phyloP scores from a whole-genome alignment of 2,329 filamentous ascomycete genomes.

The Ambrosiella beaveri region DNA sequence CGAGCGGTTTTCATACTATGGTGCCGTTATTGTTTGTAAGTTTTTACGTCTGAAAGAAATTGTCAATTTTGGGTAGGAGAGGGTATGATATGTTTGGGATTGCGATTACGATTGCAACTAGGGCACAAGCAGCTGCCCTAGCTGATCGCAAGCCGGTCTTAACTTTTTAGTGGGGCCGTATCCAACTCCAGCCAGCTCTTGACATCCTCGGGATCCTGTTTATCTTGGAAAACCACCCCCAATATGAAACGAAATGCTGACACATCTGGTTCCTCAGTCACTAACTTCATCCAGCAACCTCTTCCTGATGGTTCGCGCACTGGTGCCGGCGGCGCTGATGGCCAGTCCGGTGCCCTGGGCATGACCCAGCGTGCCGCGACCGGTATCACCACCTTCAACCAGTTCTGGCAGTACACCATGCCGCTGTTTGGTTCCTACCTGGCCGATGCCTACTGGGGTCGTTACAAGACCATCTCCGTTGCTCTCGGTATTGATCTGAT shows the following conservation, averaged over 20 bases:
- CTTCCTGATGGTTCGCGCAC: slow-evolving; percentile 37
- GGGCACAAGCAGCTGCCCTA: no score
- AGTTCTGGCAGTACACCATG: slow-evolving; percentile 44
- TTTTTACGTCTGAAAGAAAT: slow-evolving; percentile 18
- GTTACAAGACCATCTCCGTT: slow-evolving; percentile 49
- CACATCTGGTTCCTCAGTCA: slow-evolving; percentile 20
- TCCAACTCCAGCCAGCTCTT: neutral
- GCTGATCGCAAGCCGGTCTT: neutral
- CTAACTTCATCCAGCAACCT: slow-evolving; percentile 46
- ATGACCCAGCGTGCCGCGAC: slow-evolving; percentile 37
- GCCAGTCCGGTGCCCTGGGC: slow-evolving; percentile 36
- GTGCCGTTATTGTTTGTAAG: slow-evolving; percentile 45
- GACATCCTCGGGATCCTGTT: neutral
- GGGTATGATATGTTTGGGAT: no score
- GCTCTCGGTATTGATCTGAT: slow-evolving; percentile 45
- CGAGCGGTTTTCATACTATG: slow-evolving; percentile 60
- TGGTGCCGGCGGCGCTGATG: slow-evolving; percentile 26
- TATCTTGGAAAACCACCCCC: neutral
- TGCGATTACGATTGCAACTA: no score
- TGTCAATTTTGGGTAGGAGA: no score
- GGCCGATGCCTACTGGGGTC: slow-evolving; percentile 43
- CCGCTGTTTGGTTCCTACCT: slow-evolving; percentile 36
- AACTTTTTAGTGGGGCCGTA: slow-evolving; percentile 2
- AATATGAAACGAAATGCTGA: no score
- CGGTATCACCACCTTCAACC: slow-evolving; percentile 30